Base-by-base conservation (phyloP, 371 early-diverging fungal genomes). In the Syncephalastrum racemosum region DNA sequence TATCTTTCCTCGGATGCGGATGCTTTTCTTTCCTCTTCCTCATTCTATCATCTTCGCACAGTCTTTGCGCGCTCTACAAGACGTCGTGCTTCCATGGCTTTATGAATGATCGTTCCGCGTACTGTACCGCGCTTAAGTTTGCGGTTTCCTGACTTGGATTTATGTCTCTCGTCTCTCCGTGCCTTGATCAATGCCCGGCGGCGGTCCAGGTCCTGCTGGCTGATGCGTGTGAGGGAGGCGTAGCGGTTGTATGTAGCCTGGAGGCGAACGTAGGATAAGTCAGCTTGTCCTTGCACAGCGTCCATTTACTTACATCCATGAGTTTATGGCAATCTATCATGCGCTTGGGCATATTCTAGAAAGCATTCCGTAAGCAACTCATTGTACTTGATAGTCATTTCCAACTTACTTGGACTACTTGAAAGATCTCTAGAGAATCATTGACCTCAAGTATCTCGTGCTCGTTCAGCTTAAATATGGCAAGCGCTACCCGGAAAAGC, bases 381-480 rank as follows among this genome's bases (percentile, higher is more conserved):
- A 2, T 31, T 10, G 42, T 23, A 18, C 20, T 24, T 6, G 23
- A 57, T 49, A 22, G 10, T 49, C 13, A 40, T 16, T 10, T 22
- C 14, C 12, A 39, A 18, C 57, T 48, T 70, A 82, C 80, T 71
- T 84, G 85, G 8, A 87, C 77, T 3, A 81, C 73, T 62, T 85
- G 86, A 56, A 88, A 88, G 23, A 86, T 80, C 65, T 87, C 89
- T 53, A 90, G 59, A 1, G 88, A 79, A 58, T 90, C 91, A 49
- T 82, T 63, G 4, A 85, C 81, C 24, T 79, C 70, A 13, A 83
- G 47, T 19, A 91, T 83, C 46, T 81, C 76, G 19, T 74, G 67
- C 56, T 92, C 90, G 63, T 90, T 88, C 53, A 90, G 65, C 52
- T 87, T 82, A 48, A 94, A 78, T 31, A 94, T 80, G 4, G 92